phyloP scores from a whole-genome alignment of 345 rosid genomes.

The Eucalyptus pauciflora region DNA sequence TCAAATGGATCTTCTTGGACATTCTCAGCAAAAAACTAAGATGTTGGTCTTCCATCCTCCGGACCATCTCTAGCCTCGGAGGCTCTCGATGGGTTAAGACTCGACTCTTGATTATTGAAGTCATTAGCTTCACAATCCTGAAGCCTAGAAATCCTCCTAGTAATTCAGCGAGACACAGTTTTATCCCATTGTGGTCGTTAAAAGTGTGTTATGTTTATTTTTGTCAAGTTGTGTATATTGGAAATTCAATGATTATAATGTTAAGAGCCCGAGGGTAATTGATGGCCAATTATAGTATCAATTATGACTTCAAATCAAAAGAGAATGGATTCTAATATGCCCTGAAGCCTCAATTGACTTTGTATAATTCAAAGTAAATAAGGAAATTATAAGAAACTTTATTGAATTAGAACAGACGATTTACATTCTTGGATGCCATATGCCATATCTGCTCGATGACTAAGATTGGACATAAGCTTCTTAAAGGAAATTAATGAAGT shows the following conservation, averaged over 20 bases:
- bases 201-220: too few species aligned
- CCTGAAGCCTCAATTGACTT: neutral
- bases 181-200: neutral
- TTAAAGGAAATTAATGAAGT: neutral
- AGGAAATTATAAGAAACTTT: neutral
- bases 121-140: neutral
- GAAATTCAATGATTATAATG: neutral
- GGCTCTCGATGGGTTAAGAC: neutral
- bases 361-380: neutral
- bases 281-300: neutral
- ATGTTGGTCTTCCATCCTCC: neutral
- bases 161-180: too few species aligned
- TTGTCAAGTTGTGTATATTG: neutral
- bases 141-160: fast-evolving
- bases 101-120: neutral
- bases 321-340: neutral
- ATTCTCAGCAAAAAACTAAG: neutral
- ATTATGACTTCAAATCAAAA: neutral
- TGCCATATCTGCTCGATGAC: neutral
- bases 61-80: neutral
- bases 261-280: neutral
- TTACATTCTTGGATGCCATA: neutral
- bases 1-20: too few species aligned
- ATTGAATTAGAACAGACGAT: neutral
- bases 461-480: neutral